Evolutionary conservation across 306 rosid genomes (phyloP), one percentile per base, ranked within the genome.

Genomic region (Lathyrus aphaca): DNA sequence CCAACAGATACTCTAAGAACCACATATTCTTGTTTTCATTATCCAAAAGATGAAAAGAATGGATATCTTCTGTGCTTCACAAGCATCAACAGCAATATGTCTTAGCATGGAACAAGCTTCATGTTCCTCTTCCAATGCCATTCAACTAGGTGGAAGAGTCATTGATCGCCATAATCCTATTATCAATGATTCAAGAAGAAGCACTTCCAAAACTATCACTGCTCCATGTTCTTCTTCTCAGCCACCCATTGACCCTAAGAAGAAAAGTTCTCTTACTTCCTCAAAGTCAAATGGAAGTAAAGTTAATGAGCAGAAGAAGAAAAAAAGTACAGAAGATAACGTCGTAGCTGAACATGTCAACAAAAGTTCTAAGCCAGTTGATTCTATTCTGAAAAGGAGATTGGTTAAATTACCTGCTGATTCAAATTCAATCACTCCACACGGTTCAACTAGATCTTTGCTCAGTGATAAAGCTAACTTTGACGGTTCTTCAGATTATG

Each of bases 121-220:
- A 4, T 86, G 91, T 10, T 92, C 91, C 9, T 84, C 98, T 50
- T 80, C 93, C 50, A 74, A 81, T 35, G 18, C 78, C 56, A 77
- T 85, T 71, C 88, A 87, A 68, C 96, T 89, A 0, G 99, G 99
- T 23, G 91, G 95, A 65, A 32, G 85, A 71, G 83, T 85, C 71
- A 86, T 94, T 40, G 99, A 94, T 72, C 97, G 99, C 79, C 89
- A 87, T 86, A 94, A 94, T 51, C 99, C 99, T 32, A 86, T 94
- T 37, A 94, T 94, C 82, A 74, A 68, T 18, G 92, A 88, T 66
- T 77, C 82, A 76, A 87, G 81, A 71, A 77, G 94, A 68, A 75
- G 45, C 56, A 75, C 72, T 25, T n/a, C 80, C 8, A 76, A 61
- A 71, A 6, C 75, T 63, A 6, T 69, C 49, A 40, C 74, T 65